Base-by-base conservation (phyloP, 306 rosid species). In the Luffa acutangula region DNA sequence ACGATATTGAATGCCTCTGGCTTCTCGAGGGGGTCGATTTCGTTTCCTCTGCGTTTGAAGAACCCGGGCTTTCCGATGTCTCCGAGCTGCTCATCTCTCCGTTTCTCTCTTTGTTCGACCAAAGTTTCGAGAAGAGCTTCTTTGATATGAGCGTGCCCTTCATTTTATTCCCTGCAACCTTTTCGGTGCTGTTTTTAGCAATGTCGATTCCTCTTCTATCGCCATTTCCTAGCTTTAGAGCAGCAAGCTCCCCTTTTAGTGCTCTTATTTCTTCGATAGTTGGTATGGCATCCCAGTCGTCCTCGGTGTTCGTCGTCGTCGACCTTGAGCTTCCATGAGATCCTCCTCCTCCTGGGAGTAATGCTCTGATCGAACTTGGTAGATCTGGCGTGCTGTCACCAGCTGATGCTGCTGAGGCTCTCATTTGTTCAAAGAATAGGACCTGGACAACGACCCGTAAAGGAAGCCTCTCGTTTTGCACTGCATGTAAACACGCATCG, bases 401-500 rank as follows among this genome's bases (percentile, higher is more conserved):
- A 1, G 89, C 89, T 0, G 93, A 77, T 11, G 93, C 52, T 31
- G 91, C 25, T 42, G 98, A 58, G 42, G 89, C 88, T 84, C 97
- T 86, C 80, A 91, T 73, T 85, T 92, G 97, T 80, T 95, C 98
- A 56, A 95, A 95, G 88, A 91, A 95, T 72, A 95, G 98, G 63
- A 95, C 93, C 86, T 92, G 98, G 78, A 92, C 98, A 0, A 91
- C 91, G 0, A 90, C 91, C 4, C 97, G 91, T 74, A 95, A 70
- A 1, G 98, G 98, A 56, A 95, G 96, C 79, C 97, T 86, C 88
- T 95, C 97, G 37, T 92, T 95, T 88, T 95, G 98, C 70, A 92
- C 89, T 0, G 97, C 98, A 21, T 92, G 98, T 91, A 91, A 88
- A 89, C 98, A 91, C 17, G 97, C 98, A 36, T 91, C 97, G 57